Percentiles rank a stretch among this genome's conserved stretches.
Evolutionary conservation across 768 basidiomycete genomes (phyloP).

Genomic region (Pisolithus sp.): DNA sequence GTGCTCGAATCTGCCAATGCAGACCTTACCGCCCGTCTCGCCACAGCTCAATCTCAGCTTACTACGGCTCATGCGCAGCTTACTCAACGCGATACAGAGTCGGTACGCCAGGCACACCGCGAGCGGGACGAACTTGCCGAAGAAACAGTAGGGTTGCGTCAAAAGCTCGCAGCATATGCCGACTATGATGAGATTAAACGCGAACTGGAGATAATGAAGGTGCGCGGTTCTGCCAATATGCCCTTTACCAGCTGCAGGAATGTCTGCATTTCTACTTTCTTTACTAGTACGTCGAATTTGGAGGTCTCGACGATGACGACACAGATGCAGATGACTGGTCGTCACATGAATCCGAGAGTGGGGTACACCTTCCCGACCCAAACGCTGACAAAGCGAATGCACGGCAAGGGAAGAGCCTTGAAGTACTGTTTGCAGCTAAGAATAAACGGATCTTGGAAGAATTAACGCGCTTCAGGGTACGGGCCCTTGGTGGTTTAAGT

Average conservation of each 20-base stretch:
- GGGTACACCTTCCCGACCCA: slow-evolving; percentile 75
- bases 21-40: slow-evolving; percentile 11
- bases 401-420: slow-evolving; percentile 76
- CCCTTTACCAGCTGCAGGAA: not conserved
- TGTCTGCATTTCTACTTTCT: not conserved
- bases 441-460: slow-evolving; percentile 92
- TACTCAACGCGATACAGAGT: slow-evolving; percentile 10
- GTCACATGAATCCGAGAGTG: slow-evolving; percentile 38
- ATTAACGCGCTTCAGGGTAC: slow-evolving; percentile 81
- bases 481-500: slow-evolving; percentile 11
- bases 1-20: slow-evolving; percentile 58
- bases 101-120: slow-evolving; percentile 12
- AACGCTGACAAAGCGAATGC: slow-evolving; percentile 79
- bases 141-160: slow-evolving; percentile 66
- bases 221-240: slow-evolving; percentile 23
- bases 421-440: slow-evolving; percentile 86
- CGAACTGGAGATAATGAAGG: slow-evolving; percentile 98
- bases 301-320: slow-evolving; percentile 71
- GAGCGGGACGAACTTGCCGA: slow-evolving; percentile 33
- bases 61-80: slow-evolving; percentile 14
- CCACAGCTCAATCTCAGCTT: slow-evolving; percentile 15
- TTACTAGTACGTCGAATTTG: slow-evolving; percentile 88
- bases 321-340: slow-evolving; percentile 49
- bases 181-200: slow-evolving; percentile 99
- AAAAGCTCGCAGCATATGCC: slow-evolving; percentile 60